Percentiles rank a stretch among this genome's conserved stretches.
These are phyloP conservation scores for Trichoderma oligosporum DNA, from an alignment of 2,329 filamentous ascomycete species.

Conservation along the genomic window DNA sequence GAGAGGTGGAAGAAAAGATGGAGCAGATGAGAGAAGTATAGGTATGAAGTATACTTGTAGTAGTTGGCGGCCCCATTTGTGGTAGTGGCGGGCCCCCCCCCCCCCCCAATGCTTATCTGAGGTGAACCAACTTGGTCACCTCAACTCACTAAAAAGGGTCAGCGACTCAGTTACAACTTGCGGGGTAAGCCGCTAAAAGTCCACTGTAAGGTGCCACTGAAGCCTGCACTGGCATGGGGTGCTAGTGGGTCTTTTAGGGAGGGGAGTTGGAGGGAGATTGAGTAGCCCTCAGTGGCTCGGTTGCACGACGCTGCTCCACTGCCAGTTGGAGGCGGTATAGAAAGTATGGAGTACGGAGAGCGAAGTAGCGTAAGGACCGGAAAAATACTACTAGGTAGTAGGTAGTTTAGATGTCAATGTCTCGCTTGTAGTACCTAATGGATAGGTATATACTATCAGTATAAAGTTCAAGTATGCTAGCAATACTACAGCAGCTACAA, in stretches of 20 bases:
- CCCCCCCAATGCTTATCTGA: slow-evolving; percentile 16
- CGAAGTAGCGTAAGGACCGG: background rate
- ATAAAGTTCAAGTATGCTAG: too few relatives aligned
- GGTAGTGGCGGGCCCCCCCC: too few relatives aligned
- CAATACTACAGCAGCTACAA: too few relatives aligned
- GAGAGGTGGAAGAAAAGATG: background rate
- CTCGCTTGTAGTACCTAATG: too few relatives aligned
- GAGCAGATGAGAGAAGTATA: background rate
- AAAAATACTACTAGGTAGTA: too few relatives aligned
- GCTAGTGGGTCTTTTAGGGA: background rate
- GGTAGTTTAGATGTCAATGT: too few relatives aligned
- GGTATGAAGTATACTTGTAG: slow-evolving; percentile 7
- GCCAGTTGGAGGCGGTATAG: background rate
- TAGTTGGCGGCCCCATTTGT: too few relatives aligned
- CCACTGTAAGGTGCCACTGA: background rate
- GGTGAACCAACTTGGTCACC: slow-evolving; percentile 14
- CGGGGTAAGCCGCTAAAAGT: background rate
- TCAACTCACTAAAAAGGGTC: background rate
- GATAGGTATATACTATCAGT: too few relatives aligned
- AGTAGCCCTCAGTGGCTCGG: background rate
- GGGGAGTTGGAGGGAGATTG: background rate
- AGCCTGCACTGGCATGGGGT: background rate
- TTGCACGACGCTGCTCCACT: background rate
- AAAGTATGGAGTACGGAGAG: too few relatives aligned
- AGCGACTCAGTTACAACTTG: background rate